Evolutionary conservation across 768 basidiomycete genomes (phyloP), one percentile per base, ranked within the genome.

Genomic region (Mycena albidolilacea): DNA sequence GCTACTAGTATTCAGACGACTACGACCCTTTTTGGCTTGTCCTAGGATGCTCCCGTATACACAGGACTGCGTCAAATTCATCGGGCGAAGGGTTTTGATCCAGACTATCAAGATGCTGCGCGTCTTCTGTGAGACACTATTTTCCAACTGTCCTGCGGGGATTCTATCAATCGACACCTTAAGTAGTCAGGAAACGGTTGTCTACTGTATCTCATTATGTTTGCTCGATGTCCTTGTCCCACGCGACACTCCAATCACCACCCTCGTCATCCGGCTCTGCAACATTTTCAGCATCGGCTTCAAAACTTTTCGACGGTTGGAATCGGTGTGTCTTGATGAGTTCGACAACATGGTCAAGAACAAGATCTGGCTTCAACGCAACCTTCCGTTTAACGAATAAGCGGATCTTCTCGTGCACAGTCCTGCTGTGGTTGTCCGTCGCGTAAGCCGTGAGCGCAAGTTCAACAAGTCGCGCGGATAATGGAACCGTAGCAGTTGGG

Each of bases 391-490:
- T 48, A 17, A 50, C 62, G 37, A 48, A 63, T 19, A 48, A 15
- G 7, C 62, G 44, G 30, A 63, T 35, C 44, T 48, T 30, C 6
- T 35, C 62, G 23, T 63, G 62, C 44, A 63, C 62, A 30, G 44
- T 50, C 17, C 30, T 35, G 62, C 62, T 63, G 17, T 63, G 62
- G 17, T 63, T 46, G n/a, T 63, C 62, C 7, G 62, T 50, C 46
- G 62, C 62, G 30, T 63, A 63, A 17, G 62, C 62, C 30, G 21
- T 50, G 11, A 15, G 48, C 35, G 62, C 62, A 7, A 63, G 62
- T 15, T 63, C 46, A 7, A 63, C 62, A 6, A 63, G 62, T 48
- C 46, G 44, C 30, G 48, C 48, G 6, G 62, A 17, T 9, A 63
- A 9, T 14, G 62, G 62, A 48, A 63, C 44, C 19, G 62, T 63